Evolutionary conservation across 75 land plant species (phyloP), one percentile per base, ranked within the genome.

Genomic region (Picea sitchensis): DNA sequence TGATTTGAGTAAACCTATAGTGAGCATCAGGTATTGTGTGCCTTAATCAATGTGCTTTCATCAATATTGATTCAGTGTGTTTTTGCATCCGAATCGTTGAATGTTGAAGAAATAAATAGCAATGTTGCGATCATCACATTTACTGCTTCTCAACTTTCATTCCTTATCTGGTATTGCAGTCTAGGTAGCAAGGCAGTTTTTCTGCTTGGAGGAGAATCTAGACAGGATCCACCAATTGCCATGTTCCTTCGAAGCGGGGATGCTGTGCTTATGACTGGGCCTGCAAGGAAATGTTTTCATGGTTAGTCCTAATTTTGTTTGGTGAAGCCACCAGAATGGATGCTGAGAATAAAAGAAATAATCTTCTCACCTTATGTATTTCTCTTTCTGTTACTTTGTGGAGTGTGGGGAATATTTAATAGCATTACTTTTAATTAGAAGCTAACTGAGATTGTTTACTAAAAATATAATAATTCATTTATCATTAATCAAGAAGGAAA

Each of bases 211-310:
- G 99, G 99, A 36, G 86, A 87, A 72, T 81, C 91, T 58, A 92
- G 99, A 65, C 91, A 98, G 14, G 92, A 93, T 58, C 18, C 78
- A 12, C 99, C 98, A 57, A 56, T 86, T 31, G 96, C 99, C 20
- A 98, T 98, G 99, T 98, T 92, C 72, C 87, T 98, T 62, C 83
- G 99, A 69, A 98, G 98, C 86, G 99, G 99, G 76, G 99, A 98
- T 87, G 85, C 87, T 77, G 98, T 98, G 54, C 94, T 98, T 34
- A 98, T 98, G 99, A 93, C 98, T 63, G 96, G 95, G 72, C 88
- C 95, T 84, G 98, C 98, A 59, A 92, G 99, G 80, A 88, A 87
- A 83, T 98, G 99, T 84, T 98, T 89, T 79, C 99, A 98, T 87
- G 99, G 99, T 95, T 54, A 84, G 89, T 84, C 56, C 56, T 51